Evolutionary conservation across 2,329 filamentous ascomycete genomes (phyloP).

Genomic region (Claviceps citrina): DNA sequence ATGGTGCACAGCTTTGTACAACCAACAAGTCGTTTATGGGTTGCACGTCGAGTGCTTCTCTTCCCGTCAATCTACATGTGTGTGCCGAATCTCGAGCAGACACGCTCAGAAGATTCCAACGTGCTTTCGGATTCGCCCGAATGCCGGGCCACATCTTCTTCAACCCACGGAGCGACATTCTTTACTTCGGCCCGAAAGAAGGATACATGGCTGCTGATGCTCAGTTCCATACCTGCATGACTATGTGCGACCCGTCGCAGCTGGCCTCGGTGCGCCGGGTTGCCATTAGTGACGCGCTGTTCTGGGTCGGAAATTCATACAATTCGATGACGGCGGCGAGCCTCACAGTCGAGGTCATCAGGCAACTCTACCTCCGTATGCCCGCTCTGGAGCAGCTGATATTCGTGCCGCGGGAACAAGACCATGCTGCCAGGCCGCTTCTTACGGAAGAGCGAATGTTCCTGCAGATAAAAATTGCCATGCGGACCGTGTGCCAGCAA

Average conservation of each 20-base stretch:
- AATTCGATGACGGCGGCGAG: slow-evolving; percentile 24
- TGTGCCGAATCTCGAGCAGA: slow-evolving; percentile 32
- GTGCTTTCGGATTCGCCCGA: slow-evolving; percentile 27
- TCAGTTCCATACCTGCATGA: slow-evolving; percentile 29
- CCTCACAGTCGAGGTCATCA: slow-evolving; percentile 25
- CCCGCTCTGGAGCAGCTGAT: slow-evolving; percentile 26
- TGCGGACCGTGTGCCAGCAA: slow-evolving; percentile 17
- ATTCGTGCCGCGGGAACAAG: slow-evolving; percentile 27
- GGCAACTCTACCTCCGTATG: slow-evolving; percentile 23
- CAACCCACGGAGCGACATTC: slow-evolving; percentile 25
- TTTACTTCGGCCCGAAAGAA: slow-evolving; percentile 31
- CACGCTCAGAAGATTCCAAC: slow-evolving; percentile 25
- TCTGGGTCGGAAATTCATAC: slow-evolving; percentile 22
- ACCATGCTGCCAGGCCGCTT: slow-evolving; percentile 15
- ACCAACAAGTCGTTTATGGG: slow-evolving; percentile 14
- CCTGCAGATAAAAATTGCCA: slow-evolving; percentile 22
- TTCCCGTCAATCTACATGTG: slow-evolving; percentile 30
- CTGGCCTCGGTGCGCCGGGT: slow-evolving; percentile 25
- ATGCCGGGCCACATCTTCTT: slow-evolving; percentile 28
- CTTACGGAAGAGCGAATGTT: slow-evolving; percentile 21
- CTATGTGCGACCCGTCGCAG: slow-evolving; percentile 25
- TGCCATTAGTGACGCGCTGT: slow-evolving; percentile 30
- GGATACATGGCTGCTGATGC: slow-evolving; percentile 30
- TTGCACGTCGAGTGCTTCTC: slow-evolving; percentile 25
- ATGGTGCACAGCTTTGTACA: slow-evolving; percentile 3